Evolutionary conservation across 164 flowering plant species (phyloP), one percentile per base, ranked within the genome.

Genomic region (Aristolochia contorta): DNA sequence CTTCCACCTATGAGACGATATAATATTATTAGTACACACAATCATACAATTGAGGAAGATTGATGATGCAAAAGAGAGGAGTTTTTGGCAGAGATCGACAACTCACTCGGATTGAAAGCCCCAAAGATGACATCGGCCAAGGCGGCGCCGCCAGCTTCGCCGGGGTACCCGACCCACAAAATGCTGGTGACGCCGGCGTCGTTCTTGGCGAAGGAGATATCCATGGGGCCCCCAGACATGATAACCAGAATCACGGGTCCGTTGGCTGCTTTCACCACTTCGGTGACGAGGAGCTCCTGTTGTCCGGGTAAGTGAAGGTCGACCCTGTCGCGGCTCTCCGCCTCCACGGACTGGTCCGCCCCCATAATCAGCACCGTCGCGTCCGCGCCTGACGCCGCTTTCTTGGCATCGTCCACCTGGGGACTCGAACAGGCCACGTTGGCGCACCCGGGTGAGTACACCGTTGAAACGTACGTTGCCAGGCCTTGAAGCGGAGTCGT

Each of bases 151-250:
- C 99, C 99, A 45, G 94, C 96, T 76, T 93, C 81, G n/a, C 98
- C 97, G 47, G 98, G 98, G 73, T 83, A 94, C 45, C 99, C 99
- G 59, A 87, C 95, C 99, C 99, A 94, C 48, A 94, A 54, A n/a
- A 94, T 94, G 78, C 96, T 83, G 2, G 78, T 66, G 25, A 94
- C 72, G 51, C 78, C 81, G 1, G 67, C 67, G 47, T 82, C 65
- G 50, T 65, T 79, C 69, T 86, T 80, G 0, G 96, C 97, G 23
- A 86, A 93, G 6, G 82, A 56, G 6, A 93, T 65, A 53, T 93
- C 98, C 61, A 89, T 66, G 9, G 91, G 91, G 12, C 98, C 97
- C 19, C 87, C 98, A 14, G 94, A 84, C 92, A 89, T 86, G 23
- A 93, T 78, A 5, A 86, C 85, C 46, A 93, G 82, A 63, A 90